Conservation (phyloP, 495 filamentous ascomycete species). For the Thozetella sp. region DNA sequence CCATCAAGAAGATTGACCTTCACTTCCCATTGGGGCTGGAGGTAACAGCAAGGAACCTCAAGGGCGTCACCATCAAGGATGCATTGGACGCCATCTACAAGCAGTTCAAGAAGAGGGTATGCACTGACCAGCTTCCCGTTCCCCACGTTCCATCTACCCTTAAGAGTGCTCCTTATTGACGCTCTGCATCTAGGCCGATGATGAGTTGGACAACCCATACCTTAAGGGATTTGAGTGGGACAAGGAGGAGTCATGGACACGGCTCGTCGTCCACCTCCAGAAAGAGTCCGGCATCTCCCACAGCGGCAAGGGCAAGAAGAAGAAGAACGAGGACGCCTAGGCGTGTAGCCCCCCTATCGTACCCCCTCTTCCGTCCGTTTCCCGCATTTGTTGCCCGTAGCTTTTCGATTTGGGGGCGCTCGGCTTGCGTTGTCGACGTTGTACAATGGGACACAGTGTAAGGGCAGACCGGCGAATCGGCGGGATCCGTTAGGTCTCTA, state of each 20-base stretch:
- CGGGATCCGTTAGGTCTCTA: neutral
- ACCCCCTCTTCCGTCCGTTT: neutral
- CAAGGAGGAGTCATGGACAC: constrained; percentile 75
- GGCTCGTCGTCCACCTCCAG: constrained; percentile 81
- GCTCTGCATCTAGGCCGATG: constrained; percentile 66
- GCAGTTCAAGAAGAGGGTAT: constrained; percentile 90
- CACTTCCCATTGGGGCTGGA: constrained; percentile 85
- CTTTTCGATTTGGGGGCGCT: neutral
- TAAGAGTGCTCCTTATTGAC: neutral
- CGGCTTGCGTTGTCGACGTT: neutral
- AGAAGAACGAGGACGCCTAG: constrained; percentile 65
- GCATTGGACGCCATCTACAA: constrained; percentile 92
- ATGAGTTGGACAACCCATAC: constrained; percentile 81
- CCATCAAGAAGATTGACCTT: constrained; percentile 91
- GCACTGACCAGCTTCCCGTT: neutral
- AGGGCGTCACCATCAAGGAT: constrained; percentile 95
- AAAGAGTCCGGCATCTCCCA: constrained; percentile 58
- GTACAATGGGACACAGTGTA: constrained; percentile 1
- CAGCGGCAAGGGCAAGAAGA: constrained; percentile 60
- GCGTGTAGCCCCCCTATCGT: constrained; percentile 21
- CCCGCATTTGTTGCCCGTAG: neutral
- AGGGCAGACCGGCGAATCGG: neutral
- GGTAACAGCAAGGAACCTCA: constrained; percentile 85
- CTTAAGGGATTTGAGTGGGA: constrained; percentile 95
- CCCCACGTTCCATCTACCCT: neutral